Evolutionary conservation across 2,329 filamentous ascomycete species (phyloP).

Genomic region (Fusarium setosum): DNA sequence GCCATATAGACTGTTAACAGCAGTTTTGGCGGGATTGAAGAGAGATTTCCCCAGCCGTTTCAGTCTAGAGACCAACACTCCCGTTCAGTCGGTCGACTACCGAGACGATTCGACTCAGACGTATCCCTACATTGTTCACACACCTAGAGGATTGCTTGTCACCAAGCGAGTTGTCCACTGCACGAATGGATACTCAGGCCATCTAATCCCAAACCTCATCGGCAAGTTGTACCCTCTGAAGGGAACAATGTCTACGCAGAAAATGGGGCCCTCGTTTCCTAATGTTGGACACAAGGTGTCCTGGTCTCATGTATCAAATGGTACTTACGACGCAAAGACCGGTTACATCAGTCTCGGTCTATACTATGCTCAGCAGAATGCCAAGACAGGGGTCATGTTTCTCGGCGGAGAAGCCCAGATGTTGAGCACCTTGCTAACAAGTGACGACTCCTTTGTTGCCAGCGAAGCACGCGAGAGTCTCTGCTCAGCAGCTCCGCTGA

Average conservation of each 20-base stretch:
- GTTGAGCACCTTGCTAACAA: slow-evolving; percentile 53
- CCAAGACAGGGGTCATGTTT: slow-evolving; percentile 57
- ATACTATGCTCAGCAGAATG: slow-evolving; percentile 44
- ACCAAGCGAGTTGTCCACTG: slow-evolving; percentile 64
- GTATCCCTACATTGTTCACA: slow-evolving; percentile 55
- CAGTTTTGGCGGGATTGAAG: slow-evolving; percentile 51
- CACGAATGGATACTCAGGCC: slow-evolving; percentile 63
- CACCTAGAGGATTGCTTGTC: slow-evolving; percentile 56
- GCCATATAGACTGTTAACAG: slow-evolving; percentile 59
- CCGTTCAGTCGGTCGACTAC: slow-evolving; percentile 42
- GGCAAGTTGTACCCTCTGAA: slow-evolving; percentile 56
- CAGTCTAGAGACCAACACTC: slow-evolving; percentile 52
- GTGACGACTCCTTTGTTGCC: slow-evolving; percentile 56
- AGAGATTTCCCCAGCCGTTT: slow-evolving; percentile 43
- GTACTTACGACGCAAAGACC: slow-evolving; percentile 60
- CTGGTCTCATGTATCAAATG: slow-evolving; percentile 59
- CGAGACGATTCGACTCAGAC: background rate
- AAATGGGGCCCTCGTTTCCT: slow-evolving; percentile 48
- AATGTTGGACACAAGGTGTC: slow-evolving; percentile 47
- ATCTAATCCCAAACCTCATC: slow-evolving; percentile 60
- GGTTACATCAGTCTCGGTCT: slow-evolving; percentile 48
- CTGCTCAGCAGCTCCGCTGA: slow-evolving; percentile 49
- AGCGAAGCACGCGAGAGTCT: slow-evolving; percentile 47
- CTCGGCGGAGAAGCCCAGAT: slow-evolving; percentile 61
- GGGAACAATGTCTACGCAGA: slow-evolving; percentile 61